Conservation (phyloP, 768 basidiomycete genomes). For the Phlebiopsis gigantea region DNA sequence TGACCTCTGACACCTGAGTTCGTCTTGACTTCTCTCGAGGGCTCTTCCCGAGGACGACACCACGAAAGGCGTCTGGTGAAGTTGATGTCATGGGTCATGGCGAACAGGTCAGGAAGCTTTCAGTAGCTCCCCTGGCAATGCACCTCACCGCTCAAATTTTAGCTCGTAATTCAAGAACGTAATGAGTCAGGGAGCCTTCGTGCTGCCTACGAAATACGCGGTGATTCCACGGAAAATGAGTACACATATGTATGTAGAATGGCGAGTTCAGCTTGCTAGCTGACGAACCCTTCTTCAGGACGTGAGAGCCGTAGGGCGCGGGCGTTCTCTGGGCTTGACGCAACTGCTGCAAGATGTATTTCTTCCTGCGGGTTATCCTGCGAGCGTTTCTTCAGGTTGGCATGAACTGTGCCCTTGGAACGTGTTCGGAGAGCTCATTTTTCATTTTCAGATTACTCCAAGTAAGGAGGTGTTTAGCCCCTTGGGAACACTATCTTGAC, state of each 20-base stretch:
- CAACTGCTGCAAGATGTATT: constrained; percentile 41
- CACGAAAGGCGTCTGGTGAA: no score
- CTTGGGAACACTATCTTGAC: neutral
- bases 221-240: neutral
- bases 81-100: no score
- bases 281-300: neutral
- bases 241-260: neutral
- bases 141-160: no score
- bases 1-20: constrained; percentile 1
- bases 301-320: neutral
- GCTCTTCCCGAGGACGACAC: no score
- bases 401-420: neutral
- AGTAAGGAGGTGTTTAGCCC: neutral
- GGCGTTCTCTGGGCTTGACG: neutral
- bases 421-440: no score
- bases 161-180: neutral
- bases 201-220: neutral
- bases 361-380: constrained; percentile 58
- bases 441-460: neutral
- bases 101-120: no score
- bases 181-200: neutral
- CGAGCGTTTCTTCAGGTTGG: constrained; percentile 54
- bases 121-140: no score
- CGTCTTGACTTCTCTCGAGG: no score
- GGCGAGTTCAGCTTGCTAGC: neutral